A percentile compares a stretch with the other conserved stretches of the same genome.
These are phyloP conservation scores for Naganishia randhawae DNA, from an alignment of 768 basidiomycete genomes.

Conservation along the genomic window DNA sequence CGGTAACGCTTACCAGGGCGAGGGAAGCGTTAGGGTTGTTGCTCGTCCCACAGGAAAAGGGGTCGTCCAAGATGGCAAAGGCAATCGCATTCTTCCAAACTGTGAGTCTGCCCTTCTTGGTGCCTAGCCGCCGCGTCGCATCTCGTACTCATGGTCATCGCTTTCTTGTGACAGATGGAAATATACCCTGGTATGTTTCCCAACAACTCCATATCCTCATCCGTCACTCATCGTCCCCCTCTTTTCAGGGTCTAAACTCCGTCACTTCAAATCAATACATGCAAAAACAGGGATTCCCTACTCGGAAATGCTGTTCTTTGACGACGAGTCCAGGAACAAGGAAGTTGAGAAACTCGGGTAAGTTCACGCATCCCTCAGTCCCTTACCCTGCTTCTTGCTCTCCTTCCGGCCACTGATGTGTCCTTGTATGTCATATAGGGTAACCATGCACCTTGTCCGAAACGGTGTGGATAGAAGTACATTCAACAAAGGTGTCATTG, in stretches of 20 bases:
- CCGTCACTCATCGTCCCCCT: slow-evolving; percentile 52
- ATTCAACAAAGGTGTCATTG: slow-evolving; percentile 67
- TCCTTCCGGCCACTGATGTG: background rate
- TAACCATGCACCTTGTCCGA: slow-evolving; percentile 72
- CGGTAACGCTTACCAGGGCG: slow-evolving; percentile 57
- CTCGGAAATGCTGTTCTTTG: slow-evolving; percentile 73
- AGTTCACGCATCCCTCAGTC: slow-evolving; percentile 48
- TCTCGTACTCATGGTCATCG: background rate
- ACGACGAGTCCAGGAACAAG: slow-evolving; percentile 64
- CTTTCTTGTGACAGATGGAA: slow-evolving; percentile 42
- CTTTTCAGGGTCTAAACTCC: slow-evolving; percentile 66
- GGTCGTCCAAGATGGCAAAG: slow-evolving; percentile 37
- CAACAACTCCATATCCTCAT: slow-evolving; percentile 53
- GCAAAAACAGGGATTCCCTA: slow-evolving; percentile 71
- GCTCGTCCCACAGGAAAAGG: slow-evolving; percentile 43
- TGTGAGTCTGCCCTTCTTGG: slow-evolving; percentile 28
- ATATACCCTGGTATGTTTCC: slow-evolving; percentile 50
- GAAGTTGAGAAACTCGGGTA: slow-evolving; percentile 58
- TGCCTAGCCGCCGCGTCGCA: background rate
- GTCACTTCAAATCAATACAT: slow-evolving; percentile 73
- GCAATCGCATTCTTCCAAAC: slow-evolving; percentile 52
- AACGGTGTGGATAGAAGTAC: slow-evolving; percentile 61
- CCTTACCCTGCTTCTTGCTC: slow-evolving; percentile 7
- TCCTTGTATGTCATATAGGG: slow-evolving; percentile 56
- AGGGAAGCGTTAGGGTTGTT: slow-evolving; percentile 62